Evolutionary conservation across 2,329 filamentous ascomycete species (phyloP), one percentile per base, ranked within the genome.

Genomic region (Aspergillus sp.): DNA sequence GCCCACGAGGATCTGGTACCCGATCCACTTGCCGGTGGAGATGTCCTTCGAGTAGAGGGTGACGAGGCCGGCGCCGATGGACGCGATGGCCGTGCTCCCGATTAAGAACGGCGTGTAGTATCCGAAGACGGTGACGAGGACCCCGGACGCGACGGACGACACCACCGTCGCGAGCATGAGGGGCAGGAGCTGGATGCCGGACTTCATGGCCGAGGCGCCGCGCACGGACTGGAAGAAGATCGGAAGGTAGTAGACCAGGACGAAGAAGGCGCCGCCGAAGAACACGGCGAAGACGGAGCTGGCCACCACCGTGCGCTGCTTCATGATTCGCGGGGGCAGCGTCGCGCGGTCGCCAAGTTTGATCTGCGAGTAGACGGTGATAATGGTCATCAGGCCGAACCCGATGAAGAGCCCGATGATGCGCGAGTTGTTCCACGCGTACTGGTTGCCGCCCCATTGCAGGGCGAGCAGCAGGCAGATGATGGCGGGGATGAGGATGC

Each of bases 171-270:
- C 56, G 2, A 76, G 54, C 17, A 76, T 66, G 62, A 74, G 63
- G 7, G 74, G 73, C 4, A 75, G 59, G 45, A 65, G 70, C 47
- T 71, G 71, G 45, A 79, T 76, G 16, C 76, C 77, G 5, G 75
- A 77, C 34, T 74, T 69, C 45, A 75, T 69, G 5, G 77, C 76
- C 3, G 67, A 66, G 11, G 67, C 68, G 4, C 69, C 70, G 48
- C 74, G 72, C 54, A 78, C 71, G 4, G 73, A 75, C 56, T 80
- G 76, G 59, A 79, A 78, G 68, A 73, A 79, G 48, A 78, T 71
- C 0, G 76, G 75, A 1, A 78, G 52, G 52, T 71, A 75, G 50
- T 72, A 76, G 14, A 75, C 60, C 42, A 76, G 58, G 38, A 74
- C 69, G 36, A 72, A 67, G 56, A 77, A 71, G 13, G 64, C 64